These are phyloP conservation scores for Cyclocybe cylindracea DNA, from an alignment of 768 basidiomycete species.

Conservation along the genomic window DNA sequence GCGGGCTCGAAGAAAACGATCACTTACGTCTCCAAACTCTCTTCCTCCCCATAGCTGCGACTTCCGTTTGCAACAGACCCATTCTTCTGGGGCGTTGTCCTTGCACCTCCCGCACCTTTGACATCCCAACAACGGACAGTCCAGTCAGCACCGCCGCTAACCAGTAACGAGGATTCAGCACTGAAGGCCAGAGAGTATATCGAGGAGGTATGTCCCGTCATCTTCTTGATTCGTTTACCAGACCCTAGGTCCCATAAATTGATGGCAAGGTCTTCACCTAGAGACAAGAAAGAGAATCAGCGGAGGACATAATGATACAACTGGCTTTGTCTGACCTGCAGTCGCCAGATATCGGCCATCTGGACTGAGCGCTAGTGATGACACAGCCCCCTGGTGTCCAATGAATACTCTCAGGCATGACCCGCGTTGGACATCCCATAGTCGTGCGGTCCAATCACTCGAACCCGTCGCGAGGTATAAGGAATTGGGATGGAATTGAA, in stretches of 20 bases:
- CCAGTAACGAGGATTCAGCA: conserved; percentile 85
- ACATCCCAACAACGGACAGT: conserved; percentile 99
- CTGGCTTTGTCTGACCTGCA: conserved; percentile 52
- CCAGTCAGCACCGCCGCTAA: conserved; percentile 92
- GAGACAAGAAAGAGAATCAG: background rate
- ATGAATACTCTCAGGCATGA: conserved; percentile 93
- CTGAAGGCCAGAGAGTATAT: conserved; percentile 92
- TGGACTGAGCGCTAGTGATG: conserved; percentile 85
- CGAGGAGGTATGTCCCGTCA: conserved; percentile 89
- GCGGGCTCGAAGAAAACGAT: background rate
- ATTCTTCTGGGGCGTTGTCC: conserved; percentile 58
- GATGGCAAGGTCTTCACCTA: conserved; percentile 90
- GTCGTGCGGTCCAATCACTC: conserved; percentile 90
- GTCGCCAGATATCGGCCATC: conserved; percentile 94
- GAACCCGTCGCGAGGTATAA: conserved; percentile 97
- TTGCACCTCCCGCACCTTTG: conserved; percentile 69
- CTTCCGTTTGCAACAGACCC: conserved; percentile 32
- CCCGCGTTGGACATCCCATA: conserved; percentile 99
- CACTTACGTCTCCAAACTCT: conserved; percentile 71
- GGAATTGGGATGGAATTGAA: conserved; percentile 97
- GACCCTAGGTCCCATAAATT: conserved; percentile 97
- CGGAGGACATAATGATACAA: background rate
- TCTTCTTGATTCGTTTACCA: conserved; percentile 93
- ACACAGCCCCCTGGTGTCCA: conserved; percentile 89
- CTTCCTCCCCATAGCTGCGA: conserved; percentile 50